Conservation (phyloP, 345 rosid species). For the Hibiscus syriacus region DNA sequence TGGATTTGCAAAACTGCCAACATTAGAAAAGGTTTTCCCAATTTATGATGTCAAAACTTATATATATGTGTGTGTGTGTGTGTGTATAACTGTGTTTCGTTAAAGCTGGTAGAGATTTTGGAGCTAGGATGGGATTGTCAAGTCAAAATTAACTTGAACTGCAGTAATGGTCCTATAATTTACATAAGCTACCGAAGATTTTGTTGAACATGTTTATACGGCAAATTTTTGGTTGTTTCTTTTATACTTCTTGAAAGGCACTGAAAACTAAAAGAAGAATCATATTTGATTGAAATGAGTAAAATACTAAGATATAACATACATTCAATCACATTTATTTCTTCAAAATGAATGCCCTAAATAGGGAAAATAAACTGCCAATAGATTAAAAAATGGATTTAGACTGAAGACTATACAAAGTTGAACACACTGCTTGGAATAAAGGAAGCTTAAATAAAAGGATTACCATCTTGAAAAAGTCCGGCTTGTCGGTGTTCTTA, state of each 20-base stretch:
- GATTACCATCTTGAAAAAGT: constrained; percentile 74
- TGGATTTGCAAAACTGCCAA: constrained; percentile 10
- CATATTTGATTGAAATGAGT: neutral
- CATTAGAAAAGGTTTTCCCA: neutral
- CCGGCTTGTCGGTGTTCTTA: constrained; percentile 71
- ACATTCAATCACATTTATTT: neutral
- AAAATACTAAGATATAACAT: neutral
- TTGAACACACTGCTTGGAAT: too few species aligned
- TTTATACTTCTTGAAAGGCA: too few species aligned
- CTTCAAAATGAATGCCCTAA: neutral
- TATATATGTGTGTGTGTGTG: too few species aligned
- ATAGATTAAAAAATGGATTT: neutral
- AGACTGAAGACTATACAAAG: neutral
- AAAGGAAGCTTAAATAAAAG: too few species aligned
- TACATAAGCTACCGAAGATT: neutral
- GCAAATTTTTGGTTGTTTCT: neutral
- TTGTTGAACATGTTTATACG: neutral
- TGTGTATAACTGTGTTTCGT: neutral
- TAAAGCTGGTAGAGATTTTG: neutral
- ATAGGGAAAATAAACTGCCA: neutral
- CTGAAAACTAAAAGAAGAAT: too few species aligned
- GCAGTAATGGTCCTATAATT: too few species aligned
- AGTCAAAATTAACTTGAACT: neutral
- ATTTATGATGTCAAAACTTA: neutral
- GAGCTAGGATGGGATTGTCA: neutral